Evolutionary conservation across 768 basidiomycete genomes (phyloP).

Genomic region (Gloeopeniophorella convolvens): DNA sequence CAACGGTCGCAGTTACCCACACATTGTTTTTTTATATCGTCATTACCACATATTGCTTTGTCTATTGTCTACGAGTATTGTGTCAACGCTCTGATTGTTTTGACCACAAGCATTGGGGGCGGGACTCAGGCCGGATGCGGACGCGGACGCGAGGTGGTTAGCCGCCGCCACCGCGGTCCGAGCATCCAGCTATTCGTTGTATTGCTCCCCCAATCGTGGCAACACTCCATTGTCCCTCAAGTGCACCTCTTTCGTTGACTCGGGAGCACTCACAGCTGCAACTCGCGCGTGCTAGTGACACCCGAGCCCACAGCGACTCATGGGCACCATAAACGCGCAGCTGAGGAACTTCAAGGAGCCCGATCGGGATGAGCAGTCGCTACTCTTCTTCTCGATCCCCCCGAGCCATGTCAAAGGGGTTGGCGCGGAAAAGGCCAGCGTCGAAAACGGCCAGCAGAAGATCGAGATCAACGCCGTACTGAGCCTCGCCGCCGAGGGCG

Average conservation of each 20-base stretch:
- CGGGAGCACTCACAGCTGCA: neutral
- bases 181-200: too few relatives aligned
- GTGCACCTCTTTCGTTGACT: neutral
- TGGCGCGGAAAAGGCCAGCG: constrained; percentile 22
- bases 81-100: too few relatives aligned
- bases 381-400: constrained; percentile 85
- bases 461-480: constrained; percentile 90
- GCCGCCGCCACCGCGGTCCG: too few relatives aligned
- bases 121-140: too few relatives aligned
- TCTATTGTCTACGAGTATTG: too few relatives aligned
- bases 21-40: constrained; percentile 6
- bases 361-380: constrained; percentile 76
- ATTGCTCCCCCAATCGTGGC: too few relatives aligned
- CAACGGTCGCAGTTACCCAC: too few relatives aligned
- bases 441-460: constrained; percentile 43
- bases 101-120: too few relatives aligned
- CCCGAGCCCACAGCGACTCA: constrained; percentile 26
- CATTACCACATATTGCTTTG: too few relatives aligned
- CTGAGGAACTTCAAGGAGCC: constrained; percentile 91
- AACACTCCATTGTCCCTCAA: neutral
- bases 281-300: neutral
- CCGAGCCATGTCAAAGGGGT: constrained; percentile 26
- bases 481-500: constrained; percentile 67
- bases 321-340: constrained; percentile 82
- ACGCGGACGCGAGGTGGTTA: too few relatives aligned